Base-by-base conservation (phyloP, 768 basidiomycete species). In the Sporobolomyces roseus region DNA sequence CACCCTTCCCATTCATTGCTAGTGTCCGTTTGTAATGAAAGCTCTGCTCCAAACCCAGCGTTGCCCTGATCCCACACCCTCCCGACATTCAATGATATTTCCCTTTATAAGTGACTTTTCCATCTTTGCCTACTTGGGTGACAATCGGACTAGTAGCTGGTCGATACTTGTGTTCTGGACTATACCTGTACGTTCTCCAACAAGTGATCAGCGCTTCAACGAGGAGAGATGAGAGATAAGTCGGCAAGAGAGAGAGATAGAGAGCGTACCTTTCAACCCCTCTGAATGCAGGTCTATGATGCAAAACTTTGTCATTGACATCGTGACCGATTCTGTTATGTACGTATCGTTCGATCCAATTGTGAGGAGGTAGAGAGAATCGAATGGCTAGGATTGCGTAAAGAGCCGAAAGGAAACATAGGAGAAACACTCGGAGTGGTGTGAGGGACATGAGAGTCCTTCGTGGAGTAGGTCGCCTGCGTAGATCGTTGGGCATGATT, bases 71-170 rank as follows among this genome's bases (percentile, higher is more conserved):
- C n/a, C n/a, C n/a, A n/a, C n/a, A n/a, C n/a, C n/a, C 30, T 51
- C 19, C 30, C 33, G 52, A 32, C 21, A 29, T 17, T 32, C 35
- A 67, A 33, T 60, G 43, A 62, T 74, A 74, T 58, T 65, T 43
- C 13, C 73, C 73, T 23, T 63, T 61, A 13, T 56, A 49, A 4
- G 61, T 61, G 30, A 66, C 36, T 54, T 65, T 63, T 29, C 73
- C 73, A 33, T 65, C 43, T 45, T 54, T 66, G n/a, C 54, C 67
- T 29, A 62, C 62, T 23, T 35, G 48, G 12, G 61, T 65, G 9
- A 74, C 30, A 58, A 74, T 55, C 3, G 74, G 74, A 21, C 62
- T 63, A 5, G 71, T 66, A 7, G 74, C 74, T 1, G 74, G 74
- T 10, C 74, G 38, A 51, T 70, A 74, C 25, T 61, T 58, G 65